Evolutionary conservation across 345 rosid genomes (phyloP).

Genomic region (Turritis glabra): DNA sequence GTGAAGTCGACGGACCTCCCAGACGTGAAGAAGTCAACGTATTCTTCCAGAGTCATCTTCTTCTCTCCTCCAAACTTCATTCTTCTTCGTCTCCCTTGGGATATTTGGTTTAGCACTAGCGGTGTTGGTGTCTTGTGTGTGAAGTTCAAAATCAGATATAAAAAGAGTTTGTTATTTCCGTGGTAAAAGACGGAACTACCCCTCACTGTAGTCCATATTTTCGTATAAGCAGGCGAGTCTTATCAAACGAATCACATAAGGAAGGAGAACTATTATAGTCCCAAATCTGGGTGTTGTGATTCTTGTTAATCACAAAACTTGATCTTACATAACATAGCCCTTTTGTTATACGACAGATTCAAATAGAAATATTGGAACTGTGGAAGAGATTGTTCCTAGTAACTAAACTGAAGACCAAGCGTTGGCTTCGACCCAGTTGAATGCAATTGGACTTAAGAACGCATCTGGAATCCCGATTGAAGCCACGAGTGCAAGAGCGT

Average conservation of each 20-base stretch:
- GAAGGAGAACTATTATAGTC: too few relatives aligned
- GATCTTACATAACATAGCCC: neutral
- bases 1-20: slow-evolving; percentile 1
- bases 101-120: neutral
- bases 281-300: neutral
- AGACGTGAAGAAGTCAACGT: slow-evolving; percentile 26
- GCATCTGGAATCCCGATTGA: slow-evolving; percentile 81
- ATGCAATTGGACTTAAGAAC: slow-evolving; percentile 80
- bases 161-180: neutral
- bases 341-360: too few relatives aligned
- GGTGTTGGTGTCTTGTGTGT: neutral
- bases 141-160: neutral
- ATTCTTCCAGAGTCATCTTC: slow-evolving; percentile 36
- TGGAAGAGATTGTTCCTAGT: neutral
- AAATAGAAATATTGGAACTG: neutral
- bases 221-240: neutral
- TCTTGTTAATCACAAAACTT: neutral
- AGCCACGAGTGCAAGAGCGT: slow-evolving; percentile 67
- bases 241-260: neutral
- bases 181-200: neutral
- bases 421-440: slow-evolving; percentile 80
- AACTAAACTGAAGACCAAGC: slow-evolving; percentile 62
- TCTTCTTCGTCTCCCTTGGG: neutral
- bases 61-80: slow-evolving; percentile 27
- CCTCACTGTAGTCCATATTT: neutral